A percentile compares a stretch with the other conserved stretches of the same genome.
Evolutionary conservation across 2,329 filamentous ascomycete species (phyloP).

Genomic region (Aspergillus brunneoviolaceus): DNA sequence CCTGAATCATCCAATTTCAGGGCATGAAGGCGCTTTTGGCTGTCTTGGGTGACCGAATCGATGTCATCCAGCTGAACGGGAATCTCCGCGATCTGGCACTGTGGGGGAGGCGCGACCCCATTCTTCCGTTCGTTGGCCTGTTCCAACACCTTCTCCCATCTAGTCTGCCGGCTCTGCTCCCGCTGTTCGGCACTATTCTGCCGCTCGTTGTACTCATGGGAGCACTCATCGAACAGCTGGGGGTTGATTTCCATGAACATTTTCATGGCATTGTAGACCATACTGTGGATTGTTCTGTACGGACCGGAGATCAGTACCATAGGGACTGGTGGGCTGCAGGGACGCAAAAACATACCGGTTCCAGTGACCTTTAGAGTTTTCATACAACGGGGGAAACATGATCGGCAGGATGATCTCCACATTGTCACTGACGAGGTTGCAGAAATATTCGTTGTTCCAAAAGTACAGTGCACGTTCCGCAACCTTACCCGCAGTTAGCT

Average conservation of each 20-base stretch:
- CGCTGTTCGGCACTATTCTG: slow-evolving; percentile 88
- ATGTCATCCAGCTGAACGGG: slow-evolving; percentile 63
- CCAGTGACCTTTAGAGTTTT: slow-evolving; percentile 99
- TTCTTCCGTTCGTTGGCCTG: slow-evolving; percentile 71
- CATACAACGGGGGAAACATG: slow-evolving; percentile 97
- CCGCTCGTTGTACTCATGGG: slow-evolving; percentile 94
- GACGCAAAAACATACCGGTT: slow-evolving; percentile 67
- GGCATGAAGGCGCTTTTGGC: slow-evolving; percentile 82
- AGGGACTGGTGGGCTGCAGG: not conserved
- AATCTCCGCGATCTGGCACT: slow-evolving; percentile 42
- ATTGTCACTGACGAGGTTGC: slow-evolving; percentile 97
- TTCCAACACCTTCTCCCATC: slow-evolving; percentile 84
- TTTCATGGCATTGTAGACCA: slow-evolving; percentile 99
- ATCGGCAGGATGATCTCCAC: slow-evolving; percentile 97
- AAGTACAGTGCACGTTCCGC: slow-evolving; percentile 97
- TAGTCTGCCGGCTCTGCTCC: slow-evolving; percentile 75
- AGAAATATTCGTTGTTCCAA: slow-evolving; percentile 99
- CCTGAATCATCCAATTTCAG: slow-evolving; percentile 75
- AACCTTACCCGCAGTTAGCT: slow-evolving; percentile 54
- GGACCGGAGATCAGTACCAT: slow-evolving; percentile 32
- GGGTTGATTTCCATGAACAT: slow-evolving; percentile 99
- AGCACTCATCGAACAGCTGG: slow-evolving; percentile 96
- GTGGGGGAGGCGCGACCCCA: slow-evolving; percentile 39
- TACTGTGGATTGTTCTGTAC: slow-evolving; percentile 92
- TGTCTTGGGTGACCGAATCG: slow-evolving; percentile 77